These are phyloP conservation scores for Capsicum baccatum DNA, from an alignment of 257 asterid species.

Conservation along the genomic window DNA sequence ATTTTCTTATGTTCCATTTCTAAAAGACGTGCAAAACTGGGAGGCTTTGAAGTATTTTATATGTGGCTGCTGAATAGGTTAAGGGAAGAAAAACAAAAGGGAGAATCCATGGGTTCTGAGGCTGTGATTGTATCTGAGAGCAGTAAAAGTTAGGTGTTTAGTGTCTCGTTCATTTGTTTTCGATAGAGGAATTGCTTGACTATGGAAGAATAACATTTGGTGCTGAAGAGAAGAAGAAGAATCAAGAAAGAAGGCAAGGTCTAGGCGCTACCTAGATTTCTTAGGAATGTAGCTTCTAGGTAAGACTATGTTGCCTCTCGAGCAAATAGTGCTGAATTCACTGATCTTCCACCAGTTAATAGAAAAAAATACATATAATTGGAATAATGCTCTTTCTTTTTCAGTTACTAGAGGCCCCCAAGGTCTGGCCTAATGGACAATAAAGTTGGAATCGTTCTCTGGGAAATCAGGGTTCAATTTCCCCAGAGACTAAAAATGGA, in stretches of 20 bases:
- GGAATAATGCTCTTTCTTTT: not conserved
- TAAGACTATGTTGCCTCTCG: not conserved
- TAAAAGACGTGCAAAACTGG: not conserved
- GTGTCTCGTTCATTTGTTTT: not conserved
- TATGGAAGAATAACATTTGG: not conserved
- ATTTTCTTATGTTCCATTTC: constrained; percentile 16
- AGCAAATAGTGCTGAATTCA: not conserved
- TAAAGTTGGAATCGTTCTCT: not conserved
- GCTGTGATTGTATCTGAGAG: constrained; percentile 12
- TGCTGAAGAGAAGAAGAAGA: not conserved
- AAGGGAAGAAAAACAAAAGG: constrained; percentile 21
- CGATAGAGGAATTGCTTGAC: not conserved
- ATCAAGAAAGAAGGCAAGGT: not conserved
- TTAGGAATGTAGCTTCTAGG: not conserved
- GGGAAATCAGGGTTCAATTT: not conserved
- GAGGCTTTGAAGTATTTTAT: not conserved
- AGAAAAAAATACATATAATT: not conserved
- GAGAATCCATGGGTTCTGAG: not conserved
- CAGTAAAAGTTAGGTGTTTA: not conserved
- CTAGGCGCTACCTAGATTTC: constrained; percentile 11
- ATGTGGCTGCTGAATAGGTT: constrained; percentile 6
- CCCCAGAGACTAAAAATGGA: not conserved
- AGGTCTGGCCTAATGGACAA: not conserved
- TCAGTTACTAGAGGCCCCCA: not conserved
- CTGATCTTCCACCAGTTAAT: not conserved